Base-by-base conservation (phyloP, 805 yeast species). In the Metschnikowia santaceciliae region DNA sequence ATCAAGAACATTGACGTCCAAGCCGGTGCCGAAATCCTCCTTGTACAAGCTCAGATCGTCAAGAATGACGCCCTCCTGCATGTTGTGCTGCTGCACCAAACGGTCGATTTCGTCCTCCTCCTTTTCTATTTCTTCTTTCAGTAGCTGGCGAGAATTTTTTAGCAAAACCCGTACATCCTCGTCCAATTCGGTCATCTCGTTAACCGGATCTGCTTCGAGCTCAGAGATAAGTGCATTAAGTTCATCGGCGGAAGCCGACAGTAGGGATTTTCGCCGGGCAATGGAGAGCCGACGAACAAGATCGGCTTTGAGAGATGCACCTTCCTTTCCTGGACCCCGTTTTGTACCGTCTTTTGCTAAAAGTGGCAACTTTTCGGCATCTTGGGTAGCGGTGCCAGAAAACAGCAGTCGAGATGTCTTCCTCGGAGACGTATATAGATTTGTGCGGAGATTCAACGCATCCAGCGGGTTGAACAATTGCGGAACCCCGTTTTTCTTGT, bases 391-490 rank as follows among this genome's bases (percentile, higher is more conserved):
- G 5, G 33, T 17, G 6, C 47, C 47, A 15, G 36, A 32, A 14
- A 8, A 13, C 36, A 15, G 41, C 33, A 6, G 15, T 15, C 14
- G 33, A 11, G 41, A 15, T 11, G 23, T 35, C 47, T 57, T 61
- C 34, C 54, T 52, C 20, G 64, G 67, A n/a, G 60, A 53, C 34
- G 57, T 56, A 55, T 78, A 79, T 8, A 81, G 67, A 15, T 78
- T 74, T 3, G 81, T 71, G 57, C 83, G 74, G 57, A 83, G 63
- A 48, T 81, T 79, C 36, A 81, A 75, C 2, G 85, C 87, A 62
- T 82, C 86, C 3, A 79, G 67, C n/a, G 86, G 86, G 55, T 81
- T 81, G 51, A 80, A 72, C 23, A 75, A 77, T 54, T 75, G 73
- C 11, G 53, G 44, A 3, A 49, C 42, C n/a, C 53, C 49, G 8